Conservation (phyloP, 2,329 filamentous ascomycete genomes). For the Cryphonectria carpinicola region DNA sequence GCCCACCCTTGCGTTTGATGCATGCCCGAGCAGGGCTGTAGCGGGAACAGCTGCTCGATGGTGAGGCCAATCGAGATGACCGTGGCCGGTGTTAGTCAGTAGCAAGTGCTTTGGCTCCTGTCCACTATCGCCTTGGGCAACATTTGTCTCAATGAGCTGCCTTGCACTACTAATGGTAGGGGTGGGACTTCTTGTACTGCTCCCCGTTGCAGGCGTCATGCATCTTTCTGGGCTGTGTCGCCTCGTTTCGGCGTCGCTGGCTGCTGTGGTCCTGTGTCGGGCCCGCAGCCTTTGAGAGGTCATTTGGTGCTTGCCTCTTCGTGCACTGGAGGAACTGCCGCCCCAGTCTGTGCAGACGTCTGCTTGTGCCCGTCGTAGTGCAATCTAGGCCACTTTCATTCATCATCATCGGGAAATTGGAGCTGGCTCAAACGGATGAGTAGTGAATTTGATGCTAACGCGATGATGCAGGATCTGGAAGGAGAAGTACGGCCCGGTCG, state of each 20-base stretch:
- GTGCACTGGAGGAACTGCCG: not conserved
- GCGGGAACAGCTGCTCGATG: not conserved
- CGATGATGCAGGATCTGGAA: slow-evolving; percentile 85
- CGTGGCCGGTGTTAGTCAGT: not conserved
- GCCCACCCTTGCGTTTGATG: slow-evolving; percentile 10
- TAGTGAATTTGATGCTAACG: slow-evolving; percentile 8
- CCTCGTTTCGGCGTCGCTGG: slow-evolving; percentile 10
- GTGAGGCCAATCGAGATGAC: slow-evolving; percentile 6
- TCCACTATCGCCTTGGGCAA: not conserved
- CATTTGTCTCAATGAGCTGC: not conserved
- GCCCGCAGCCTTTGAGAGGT: not conserved
- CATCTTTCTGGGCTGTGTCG: slow-evolving; percentile 1
- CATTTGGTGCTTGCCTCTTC: not conserved
- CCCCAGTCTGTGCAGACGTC: not conserved
- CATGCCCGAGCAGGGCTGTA: not conserved
- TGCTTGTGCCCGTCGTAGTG: not conserved
- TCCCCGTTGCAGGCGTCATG: not conserved
- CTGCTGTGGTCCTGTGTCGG: slow-evolving; percentile 6
- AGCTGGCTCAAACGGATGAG: not conserved
- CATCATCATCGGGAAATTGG: not conserved
- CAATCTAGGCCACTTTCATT: not conserved
- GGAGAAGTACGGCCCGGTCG: slow-evolving; percentile 77
- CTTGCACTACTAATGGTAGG: slow-evolving; percentile 4
- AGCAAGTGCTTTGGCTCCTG: slow-evolving; percentile 9
- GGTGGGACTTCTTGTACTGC: slow-evolving; percentile 1